Percentiles rank a stretch among this genome's conserved stretches.
These are phyloP conservation scores for Sanghuangporus weigelae DNA, from an alignment of 1,284 basidiomycete genomes.

Conservation along the genomic window DNA sequence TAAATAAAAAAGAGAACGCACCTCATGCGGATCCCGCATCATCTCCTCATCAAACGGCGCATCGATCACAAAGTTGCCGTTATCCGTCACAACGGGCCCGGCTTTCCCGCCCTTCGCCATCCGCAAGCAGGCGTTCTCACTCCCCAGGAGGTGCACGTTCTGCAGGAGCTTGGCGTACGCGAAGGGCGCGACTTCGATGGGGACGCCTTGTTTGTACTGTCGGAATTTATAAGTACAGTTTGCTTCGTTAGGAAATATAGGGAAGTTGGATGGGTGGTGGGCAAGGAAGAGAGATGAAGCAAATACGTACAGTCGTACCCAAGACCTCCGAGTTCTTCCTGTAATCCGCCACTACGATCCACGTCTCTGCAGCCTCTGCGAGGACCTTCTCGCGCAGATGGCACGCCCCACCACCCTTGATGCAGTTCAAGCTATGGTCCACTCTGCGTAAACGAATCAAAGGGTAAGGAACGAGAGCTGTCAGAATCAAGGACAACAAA, in stretches of 20 bases:
- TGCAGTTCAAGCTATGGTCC: constrained; percentile 84
- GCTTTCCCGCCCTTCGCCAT: constrained; percentile 78
- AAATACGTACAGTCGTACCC: constrained; percentile 69
- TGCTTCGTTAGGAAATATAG: background rate
- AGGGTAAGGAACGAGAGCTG: background rate
- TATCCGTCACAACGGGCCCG: constrained; percentile 94
- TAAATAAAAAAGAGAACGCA: constrained; percentile 31
- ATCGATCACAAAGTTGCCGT: constrained; percentile 94
- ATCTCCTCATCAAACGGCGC: constrained; percentile 74
- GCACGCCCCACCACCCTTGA: constrained; percentile 98
- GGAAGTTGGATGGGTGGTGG: background rate
- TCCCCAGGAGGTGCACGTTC: constrained; percentile 60
- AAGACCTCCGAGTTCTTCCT: constrained; percentile 86
- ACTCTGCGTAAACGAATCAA: constrained; percentile 49
- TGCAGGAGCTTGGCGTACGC: constrained; percentile 86
- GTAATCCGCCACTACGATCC: constrained; percentile 94
- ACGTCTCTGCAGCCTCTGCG: constrained; percentile 93
- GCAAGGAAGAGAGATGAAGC: background rate
- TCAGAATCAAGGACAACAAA: background rate
- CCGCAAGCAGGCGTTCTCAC: constrained; percentile 63
- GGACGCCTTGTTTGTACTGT: constrained; percentile 86
- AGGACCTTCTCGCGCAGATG: constrained; percentile 97
- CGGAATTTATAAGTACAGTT: background rate
- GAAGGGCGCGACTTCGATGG: constrained; percentile 95
- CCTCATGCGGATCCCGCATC: constrained; percentile 68